A percentile compares a stretch with the other conserved stretches of the same genome.
Evolutionary conservation across 1,284 basidiomycete species (phyloP).

Genomic region (Ustilago nuda): DNA sequence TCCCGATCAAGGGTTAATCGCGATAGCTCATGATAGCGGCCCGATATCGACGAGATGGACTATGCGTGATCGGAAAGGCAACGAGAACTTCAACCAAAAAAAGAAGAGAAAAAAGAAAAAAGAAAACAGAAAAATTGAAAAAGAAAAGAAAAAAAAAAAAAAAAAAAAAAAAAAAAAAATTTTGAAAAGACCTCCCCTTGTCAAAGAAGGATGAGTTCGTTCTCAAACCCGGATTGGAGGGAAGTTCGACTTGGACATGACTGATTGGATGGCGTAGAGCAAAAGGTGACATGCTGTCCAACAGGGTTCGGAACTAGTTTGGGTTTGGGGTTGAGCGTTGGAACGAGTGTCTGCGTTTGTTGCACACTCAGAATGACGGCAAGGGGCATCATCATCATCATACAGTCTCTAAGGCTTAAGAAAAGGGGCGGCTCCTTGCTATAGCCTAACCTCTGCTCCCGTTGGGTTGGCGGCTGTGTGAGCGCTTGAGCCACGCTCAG

Average conservation of each 20-base stretch:
- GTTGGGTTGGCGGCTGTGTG: not conserved
- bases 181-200: too few relatives aligned
- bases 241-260: too few relatives aligned
- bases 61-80: not conserved
- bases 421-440: not conserved
- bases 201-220: too few relatives aligned
- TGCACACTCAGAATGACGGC: not conserved
- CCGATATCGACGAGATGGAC: not conserved
- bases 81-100: not conserved
- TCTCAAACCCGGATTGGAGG: too few relatives aligned
- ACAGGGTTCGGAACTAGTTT: not conserved
- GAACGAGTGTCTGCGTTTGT: too few relatives aligned
- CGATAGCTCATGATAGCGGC: too few relatives aligned
- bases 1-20: not conserved
- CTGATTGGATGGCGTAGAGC: conserved; percentile 1
- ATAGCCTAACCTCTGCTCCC: not conserved
- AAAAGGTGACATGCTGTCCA: not conserved
- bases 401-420: not conserved
- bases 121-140: rapidly evolving
- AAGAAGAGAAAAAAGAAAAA: too few relatives aligned
- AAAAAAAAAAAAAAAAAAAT: too few relatives aligned
- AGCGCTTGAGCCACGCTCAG: conserved; percentile 12
- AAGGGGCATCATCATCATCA: not conserved
- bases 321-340: too few relatives aligned
- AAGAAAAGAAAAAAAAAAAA: too few relatives aligned